Percentiles rank a stretch among this genome's conserved stretches.
Conservation (phyloP, 495 filamentous ascomycete species). For the Daldinia caldariorum region DNA sequence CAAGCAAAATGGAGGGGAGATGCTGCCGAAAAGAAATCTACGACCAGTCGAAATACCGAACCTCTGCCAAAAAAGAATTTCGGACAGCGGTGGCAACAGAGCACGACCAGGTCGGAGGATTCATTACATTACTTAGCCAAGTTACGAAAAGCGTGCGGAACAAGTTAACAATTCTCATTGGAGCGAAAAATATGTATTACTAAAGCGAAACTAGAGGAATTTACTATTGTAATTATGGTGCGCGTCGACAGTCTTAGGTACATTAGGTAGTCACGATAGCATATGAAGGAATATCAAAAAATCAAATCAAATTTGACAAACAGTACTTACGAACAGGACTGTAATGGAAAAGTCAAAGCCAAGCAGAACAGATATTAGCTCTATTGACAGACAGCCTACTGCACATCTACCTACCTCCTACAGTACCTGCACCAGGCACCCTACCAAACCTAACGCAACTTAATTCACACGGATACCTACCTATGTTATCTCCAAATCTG, state of each 20-base stretch:
- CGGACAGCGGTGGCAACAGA: not conserved
- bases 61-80: conserved; percentile 12
- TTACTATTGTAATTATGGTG: conserved; percentile 2
- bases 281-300: conserved; percentile 1
- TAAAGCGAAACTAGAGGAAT: conserved; percentile 2
- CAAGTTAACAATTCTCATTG: conserved; percentile 3
- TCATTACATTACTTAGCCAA: not conserved
- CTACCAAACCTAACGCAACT: no score
- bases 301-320: not conserved
- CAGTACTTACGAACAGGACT: no score
- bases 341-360: no score
- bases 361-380: no score
- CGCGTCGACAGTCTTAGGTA: not conserved
- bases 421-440: no score
- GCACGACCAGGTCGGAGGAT: conserved; percentile 1
- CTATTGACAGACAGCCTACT: no score
- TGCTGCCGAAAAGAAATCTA: conserved; percentile 5
- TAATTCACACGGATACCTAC: no score
- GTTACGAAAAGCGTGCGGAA: not conserved
- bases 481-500: no score
- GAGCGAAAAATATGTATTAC: conserved; percentile 6
- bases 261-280: not conserved
- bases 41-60: conserved; percentile 6
- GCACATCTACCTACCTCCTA: no score
- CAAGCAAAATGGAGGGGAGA: not conserved